A percentile compares a stretch with the other conserved stretches of the same genome.
Evolutionary conservation across 2,329 filamentous ascomycete genomes (phyloP).

Genomic region (Ophioceras dolichostomum): DNA sequence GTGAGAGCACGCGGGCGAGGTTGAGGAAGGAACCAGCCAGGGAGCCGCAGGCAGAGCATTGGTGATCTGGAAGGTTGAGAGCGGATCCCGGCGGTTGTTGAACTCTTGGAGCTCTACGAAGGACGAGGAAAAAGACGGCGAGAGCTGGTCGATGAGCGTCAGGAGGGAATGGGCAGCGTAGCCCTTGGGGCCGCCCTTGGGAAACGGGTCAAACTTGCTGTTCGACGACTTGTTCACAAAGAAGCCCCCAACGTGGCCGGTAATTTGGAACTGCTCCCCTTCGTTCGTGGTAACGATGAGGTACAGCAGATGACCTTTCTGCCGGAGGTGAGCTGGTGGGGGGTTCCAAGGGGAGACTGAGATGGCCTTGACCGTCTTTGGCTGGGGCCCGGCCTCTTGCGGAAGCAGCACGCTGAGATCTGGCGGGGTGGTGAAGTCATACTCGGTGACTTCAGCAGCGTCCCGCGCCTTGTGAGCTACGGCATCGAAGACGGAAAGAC

Average conservation of each 20-base stretch:
- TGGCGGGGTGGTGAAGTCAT: slow-evolving; percentile 62
- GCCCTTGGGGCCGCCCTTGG: slow-evolving; percentile 66
- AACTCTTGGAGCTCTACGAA: slow-evolving; percentile 73
- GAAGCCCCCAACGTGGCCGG: slow-evolving; percentile 86
- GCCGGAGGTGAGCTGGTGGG: slow-evolving; percentile 78
- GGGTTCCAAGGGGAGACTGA: slow-evolving; percentile 93
- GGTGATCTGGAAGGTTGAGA: slow-evolving; percentile 90
- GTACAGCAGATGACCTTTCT: slow-evolving; percentile 88
- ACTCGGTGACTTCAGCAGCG: slow-evolving; percentile 39
- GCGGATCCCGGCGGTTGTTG: slow-evolving; percentile 74
- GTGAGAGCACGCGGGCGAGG: slow-evolving; percentile 55
- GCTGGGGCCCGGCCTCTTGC: slow-evolving; percentile 50
- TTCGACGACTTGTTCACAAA: slow-evolving; percentile 96
- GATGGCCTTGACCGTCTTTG: slow-evolving; percentile 85
- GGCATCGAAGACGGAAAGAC: slow-evolving; percentile 75
- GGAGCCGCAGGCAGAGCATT: slow-evolving; percentile 88
- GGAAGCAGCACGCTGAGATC: slow-evolving; percentile 63
- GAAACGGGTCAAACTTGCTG: slow-evolving; percentile 85
- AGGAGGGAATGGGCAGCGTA: slow-evolving; percentile 77
- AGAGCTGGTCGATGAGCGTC: slow-evolving; percentile 64
- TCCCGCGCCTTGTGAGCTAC: slow-evolving; percentile 38
- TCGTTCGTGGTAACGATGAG: slow-evolving; percentile 82
- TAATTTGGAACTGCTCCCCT: slow-evolving; percentile 90
- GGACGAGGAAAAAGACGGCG: slow-evolving; percentile 65
- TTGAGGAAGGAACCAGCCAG: slow-evolving; percentile 70